These are phyloP conservation scores for Domatiomyces globalis DNA, from an alignment of 2,329 filamentous ascomycete species.

Conservation along the genomic window DNA sequence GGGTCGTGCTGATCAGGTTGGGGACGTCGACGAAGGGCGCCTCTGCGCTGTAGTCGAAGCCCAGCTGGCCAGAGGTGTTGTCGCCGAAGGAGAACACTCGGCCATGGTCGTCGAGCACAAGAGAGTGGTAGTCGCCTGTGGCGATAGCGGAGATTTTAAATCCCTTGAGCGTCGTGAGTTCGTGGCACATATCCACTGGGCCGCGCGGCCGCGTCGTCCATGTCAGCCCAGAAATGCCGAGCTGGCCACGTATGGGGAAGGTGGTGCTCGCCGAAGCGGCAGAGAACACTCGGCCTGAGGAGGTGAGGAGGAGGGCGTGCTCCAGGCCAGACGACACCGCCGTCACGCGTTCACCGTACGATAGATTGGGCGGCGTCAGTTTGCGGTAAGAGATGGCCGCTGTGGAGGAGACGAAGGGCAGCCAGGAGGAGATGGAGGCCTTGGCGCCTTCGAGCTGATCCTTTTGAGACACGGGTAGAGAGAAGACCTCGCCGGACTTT, in stretches of 20 bases:
- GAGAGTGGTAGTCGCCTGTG: constrained; percentile 72
- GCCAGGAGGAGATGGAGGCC: constrained; percentile 51
- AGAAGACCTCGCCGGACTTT: constrained; percentile 65
- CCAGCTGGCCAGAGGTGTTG: constrained; percentile 80
- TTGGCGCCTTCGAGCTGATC: constrained; percentile 57
- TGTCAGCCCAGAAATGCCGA: constrained; percentile 69
- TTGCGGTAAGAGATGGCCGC: constrained; percentile 56
- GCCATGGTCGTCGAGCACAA: constrained; percentile 62
- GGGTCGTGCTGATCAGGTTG: constrained; percentile 52
- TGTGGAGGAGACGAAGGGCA: constrained; percentile 54
- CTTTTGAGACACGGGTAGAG: constrained; percentile 58
- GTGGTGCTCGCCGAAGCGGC: constrained; percentile 65
- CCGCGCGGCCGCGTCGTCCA: constrained; percentile 66
- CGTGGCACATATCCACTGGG: constrained; percentile 68
- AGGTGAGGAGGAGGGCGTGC: constrained; percentile 75
- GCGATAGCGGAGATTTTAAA: constrained; percentile 63
- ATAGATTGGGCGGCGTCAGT: constrained; percentile 50
- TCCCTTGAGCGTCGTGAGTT: constrained; percentile 56
- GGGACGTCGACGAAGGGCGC: constrained; percentile 54
- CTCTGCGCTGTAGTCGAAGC: constrained; percentile 55
- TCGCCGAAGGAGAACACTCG: constrained; percentile 79
- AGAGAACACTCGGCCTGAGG: constrained; percentile 71
- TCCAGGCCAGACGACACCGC: constrained; percentile 68
- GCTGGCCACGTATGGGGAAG: constrained; percentile 71
- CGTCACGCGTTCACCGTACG: constrained; percentile 57